These are phyloP conservation scores for Pichia exigua DNA, from an alignment of 805 yeast species.

Conservation along the genomic window DNA sequence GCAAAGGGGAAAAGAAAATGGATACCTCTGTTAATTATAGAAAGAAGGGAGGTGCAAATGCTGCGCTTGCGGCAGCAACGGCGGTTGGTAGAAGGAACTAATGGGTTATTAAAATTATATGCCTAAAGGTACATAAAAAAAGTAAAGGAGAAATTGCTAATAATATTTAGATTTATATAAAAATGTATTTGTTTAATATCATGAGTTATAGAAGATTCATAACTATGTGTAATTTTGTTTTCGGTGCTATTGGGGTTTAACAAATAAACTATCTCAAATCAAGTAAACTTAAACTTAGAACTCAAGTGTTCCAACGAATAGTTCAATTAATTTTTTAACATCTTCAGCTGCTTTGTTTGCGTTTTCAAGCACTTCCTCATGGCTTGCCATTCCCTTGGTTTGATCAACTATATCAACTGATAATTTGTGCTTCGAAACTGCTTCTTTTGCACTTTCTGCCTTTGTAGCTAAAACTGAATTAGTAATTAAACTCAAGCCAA, in stretches of 20 bases:
- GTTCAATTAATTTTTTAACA: constrained; percentile 62
- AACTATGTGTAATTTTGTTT: no score
- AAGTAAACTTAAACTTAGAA: not conserved
- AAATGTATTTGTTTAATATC: no score
- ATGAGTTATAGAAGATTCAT: no score
- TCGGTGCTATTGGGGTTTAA: no score
- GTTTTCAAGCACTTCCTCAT: constrained; percentile 81
- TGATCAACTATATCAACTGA: constrained; percentile 33
- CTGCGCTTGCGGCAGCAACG: constrained; percentile 7
- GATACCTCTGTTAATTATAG: not conserved
- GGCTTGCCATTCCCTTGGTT: constrained; percentile 76
- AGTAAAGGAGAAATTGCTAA: no score
- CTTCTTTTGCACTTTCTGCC: constrained; percentile 60
- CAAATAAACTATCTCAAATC: not conserved
- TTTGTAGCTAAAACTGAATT: constrained; percentile 67
- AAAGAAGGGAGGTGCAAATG: not conserved
- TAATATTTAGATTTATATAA: no score
- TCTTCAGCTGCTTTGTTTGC: constrained; percentile 78
- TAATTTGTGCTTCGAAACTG: constrained; percentile 11
- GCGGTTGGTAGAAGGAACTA: constrained; percentile 5
- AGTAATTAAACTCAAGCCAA: constrained; percentile 82
- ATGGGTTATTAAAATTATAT: not conserved
- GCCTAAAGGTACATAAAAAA: no score
- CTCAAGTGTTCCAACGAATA: constrained; percentile 34
- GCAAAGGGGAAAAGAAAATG: not conserved